A percentile compares a stretch with the other conserved stretches of the same genome.
Conservation (phyloP, 2,329 filamentous ascomycete species). For the Clarireedia sp. region DNA sequence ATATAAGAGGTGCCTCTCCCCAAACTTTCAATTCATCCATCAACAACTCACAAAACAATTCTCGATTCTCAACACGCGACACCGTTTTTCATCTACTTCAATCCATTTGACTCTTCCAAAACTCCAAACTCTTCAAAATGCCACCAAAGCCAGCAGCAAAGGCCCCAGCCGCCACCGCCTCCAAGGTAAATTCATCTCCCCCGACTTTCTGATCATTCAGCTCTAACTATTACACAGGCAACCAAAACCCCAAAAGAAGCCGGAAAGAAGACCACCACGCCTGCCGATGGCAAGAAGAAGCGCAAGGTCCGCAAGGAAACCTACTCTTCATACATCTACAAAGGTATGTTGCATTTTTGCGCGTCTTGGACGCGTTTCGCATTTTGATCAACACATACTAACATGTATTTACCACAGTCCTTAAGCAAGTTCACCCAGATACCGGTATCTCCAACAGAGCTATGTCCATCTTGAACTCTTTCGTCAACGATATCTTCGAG, state of each 20-base stretch:
- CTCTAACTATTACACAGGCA: not conserved
- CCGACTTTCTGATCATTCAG: constrained; percentile 29
- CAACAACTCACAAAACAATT: not conserved
- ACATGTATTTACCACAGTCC: constrained; percentile 51
- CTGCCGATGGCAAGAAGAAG: constrained; percentile 85
- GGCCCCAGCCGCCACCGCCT: constrained; percentile 68
- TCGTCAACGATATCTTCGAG: constrained; percentile 99
- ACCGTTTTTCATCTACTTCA: constrained; percentile 26
- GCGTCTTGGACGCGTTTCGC: constrained; percentile 14
- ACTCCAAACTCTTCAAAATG: constrained; percentile 54
- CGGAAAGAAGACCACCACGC: constrained; percentile 91
- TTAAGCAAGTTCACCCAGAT: constrained; percentile 99
- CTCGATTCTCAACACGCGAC: not conserved
- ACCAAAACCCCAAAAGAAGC: constrained; percentile 97
- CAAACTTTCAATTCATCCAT: not conserved
- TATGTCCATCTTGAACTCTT: constrained; percentile 99
- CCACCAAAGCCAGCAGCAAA: constrained; percentile 86
- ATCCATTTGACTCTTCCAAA: constrained; percentile 21
- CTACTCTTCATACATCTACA: constrained; percentile 99
- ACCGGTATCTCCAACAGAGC: constrained; percentile 99
- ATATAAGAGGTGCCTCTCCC: too few species aligned
- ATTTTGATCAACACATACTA: constrained; percentile 7
- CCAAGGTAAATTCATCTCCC: constrained; percentile 43
- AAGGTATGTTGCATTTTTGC: constrained; percentile 55
- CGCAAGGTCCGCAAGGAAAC: constrained; percentile 99